phyloP scores from a whole-genome alignment of 805 yeast species.

The Wickerhamiella musiphila region DNA sequence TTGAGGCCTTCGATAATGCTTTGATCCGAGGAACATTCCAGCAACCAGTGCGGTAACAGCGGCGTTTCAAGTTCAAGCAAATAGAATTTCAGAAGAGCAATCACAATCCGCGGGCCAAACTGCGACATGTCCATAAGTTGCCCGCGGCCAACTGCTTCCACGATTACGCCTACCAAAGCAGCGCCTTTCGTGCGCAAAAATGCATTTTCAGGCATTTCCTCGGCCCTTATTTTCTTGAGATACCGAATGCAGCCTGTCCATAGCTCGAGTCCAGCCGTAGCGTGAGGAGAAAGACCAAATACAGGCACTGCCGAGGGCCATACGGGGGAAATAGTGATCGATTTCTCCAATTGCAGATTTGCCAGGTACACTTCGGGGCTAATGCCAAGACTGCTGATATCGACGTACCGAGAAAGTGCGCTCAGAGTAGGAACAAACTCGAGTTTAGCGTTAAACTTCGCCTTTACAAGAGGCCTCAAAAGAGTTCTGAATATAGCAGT shows the following conservation, averaged over 20 bases:
- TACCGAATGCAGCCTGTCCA: constrained; percentile 5
- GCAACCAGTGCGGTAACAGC: constrained; percentile 21
- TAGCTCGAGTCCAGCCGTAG: constrained; percentile 9
- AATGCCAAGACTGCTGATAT: constrained; percentile 59
- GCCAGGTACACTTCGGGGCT: constrained; percentile 58
- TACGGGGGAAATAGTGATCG: no score
- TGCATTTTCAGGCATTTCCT: constrained; percentile 3
- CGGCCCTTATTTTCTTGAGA: constrained; percentile 3
- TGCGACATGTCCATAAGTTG: constrained; percentile 38
- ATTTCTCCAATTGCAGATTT: constrained; percentile 27
- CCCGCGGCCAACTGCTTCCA: constrained; percentile 26
- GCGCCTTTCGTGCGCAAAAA: constrained; percentile 7
- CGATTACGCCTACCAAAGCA: constrained; percentile 10
- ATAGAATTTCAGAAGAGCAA: constrained; percentile 27
- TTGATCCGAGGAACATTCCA: no score
- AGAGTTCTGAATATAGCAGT: no score
- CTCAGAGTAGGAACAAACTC: constrained; percentile 33
- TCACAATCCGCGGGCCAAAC: constrained; percentile 38
- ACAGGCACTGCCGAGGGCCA: constrained; percentile 35
- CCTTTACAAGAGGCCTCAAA: no score
- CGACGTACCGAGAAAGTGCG: constrained; percentile 44
- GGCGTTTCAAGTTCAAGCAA: constrained; percentile 37
- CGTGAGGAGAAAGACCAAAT: constrained; percentile 18
- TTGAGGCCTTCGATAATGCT: no score
- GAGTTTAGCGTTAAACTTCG: constrained; percentile 28